phyloP scores from a whole-genome alignment of 169 alveolate genomes.

The Plasmodium chabaudi region DNA sequence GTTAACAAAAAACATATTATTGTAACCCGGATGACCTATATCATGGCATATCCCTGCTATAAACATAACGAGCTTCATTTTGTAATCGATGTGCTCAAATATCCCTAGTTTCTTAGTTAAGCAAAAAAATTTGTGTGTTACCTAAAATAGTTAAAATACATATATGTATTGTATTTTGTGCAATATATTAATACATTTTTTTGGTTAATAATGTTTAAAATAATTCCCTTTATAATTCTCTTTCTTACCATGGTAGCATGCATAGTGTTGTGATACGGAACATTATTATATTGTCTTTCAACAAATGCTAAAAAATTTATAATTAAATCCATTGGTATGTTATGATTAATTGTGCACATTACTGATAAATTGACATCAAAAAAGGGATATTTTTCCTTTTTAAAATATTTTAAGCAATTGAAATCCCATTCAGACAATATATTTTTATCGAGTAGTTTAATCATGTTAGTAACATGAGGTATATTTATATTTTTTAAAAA shows the following conservation, averaged over 20 bases:
- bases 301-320: conserved; percentile 76
- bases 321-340: conserved; percentile 35
- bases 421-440: conserved; percentile 82
- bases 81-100: conserved; percentile 78
- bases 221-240: neutral
- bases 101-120: conserved; percentile 79
- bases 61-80: conserved; percentile 85
- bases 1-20: conserved; percentile 88
- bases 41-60: conserved; percentile 93
- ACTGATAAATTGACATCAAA: conserved; percentile 61
- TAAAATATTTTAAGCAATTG: conserved; percentile 79
- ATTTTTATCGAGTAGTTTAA: conserved; percentile 39
- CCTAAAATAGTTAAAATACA: conserved; percentile 22
- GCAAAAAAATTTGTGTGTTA: conserved; percentile 83
- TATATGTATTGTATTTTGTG: neutral
- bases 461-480: conserved; percentile 44
- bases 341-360: conserved; percentile 30
- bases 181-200: neutral
- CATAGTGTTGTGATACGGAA: conserved; percentile 84
- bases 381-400: conserved; percentile 62
- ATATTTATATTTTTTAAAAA: conserved; percentile 55
- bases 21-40: conserved; percentile 94
- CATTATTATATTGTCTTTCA: conserved; percentile 80
- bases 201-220: neutral
- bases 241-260: conserved; percentile 83